Percentiles rank a stretch among this genome's conserved stretches.
phyloP scores from a whole-genome alignment of 208 protist species.

The Kentomonas sorsogonicus region DNA sequence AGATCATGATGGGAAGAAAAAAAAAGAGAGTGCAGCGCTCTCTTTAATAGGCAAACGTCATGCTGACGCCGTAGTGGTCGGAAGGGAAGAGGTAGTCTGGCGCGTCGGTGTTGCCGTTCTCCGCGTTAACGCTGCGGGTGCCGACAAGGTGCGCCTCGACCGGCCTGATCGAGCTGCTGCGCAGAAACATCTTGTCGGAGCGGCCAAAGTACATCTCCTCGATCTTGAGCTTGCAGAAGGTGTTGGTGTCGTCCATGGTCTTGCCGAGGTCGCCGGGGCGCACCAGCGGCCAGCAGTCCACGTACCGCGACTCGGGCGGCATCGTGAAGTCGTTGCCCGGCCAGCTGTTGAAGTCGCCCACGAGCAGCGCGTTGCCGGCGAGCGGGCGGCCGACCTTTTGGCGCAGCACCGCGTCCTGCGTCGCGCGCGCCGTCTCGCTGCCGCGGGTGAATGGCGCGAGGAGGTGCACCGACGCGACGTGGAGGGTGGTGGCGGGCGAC shows the following conservation, averaged over 20 bases:
- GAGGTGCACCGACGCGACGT: conserved; percentile 61
- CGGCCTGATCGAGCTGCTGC: conserved; percentile 49
- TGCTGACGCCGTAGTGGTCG: conserved; percentile 86
- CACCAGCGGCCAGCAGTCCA: conserved; percentile 79
- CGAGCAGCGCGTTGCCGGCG: conserved; percentile 54
- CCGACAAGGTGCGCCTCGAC: conserved; percentile 76
- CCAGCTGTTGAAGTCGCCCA: conserved; percentile 92
- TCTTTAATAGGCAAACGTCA: conserved; percentile 35
- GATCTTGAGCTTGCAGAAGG: conserved; percentile 88
- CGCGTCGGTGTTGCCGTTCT: conserved; percentile 63
- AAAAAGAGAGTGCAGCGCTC: background rate
- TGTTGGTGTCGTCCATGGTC: conserved; percentile 90
- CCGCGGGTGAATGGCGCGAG: conserved; percentile 76
- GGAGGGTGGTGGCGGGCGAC: conserved; percentile 23
- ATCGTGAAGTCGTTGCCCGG: conserved; percentile 83
- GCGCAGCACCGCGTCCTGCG: conserved; percentile 65
- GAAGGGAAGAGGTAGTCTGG: conserved; percentile 87
- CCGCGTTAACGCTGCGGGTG: conserved; percentile 77
- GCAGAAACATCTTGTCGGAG: conserved; percentile 81
- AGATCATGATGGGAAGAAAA: background rate
- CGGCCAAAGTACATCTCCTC: conserved; percentile 90
- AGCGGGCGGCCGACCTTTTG: conserved; percentile 41
- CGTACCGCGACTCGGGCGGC: conserved; percentile 63
- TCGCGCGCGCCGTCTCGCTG: conserved; percentile 65
- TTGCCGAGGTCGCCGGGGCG: conserved; percentile 61